Evolutionary conservation across 192 early-diverging fungal genomes (phyloP).

Genomic region (Mortierella claussenii): DNA sequence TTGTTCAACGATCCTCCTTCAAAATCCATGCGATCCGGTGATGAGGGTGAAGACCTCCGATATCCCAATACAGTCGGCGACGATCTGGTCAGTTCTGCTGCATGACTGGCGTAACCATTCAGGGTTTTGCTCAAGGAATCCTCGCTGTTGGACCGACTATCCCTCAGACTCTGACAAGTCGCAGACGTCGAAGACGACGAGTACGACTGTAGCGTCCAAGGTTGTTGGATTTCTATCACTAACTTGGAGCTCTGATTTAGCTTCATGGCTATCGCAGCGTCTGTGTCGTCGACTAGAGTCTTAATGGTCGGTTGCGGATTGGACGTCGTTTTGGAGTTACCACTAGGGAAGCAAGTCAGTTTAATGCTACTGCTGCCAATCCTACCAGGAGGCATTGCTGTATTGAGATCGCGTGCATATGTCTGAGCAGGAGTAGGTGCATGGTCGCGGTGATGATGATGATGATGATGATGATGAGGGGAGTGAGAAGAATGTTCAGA

Average conservation of each 20-base stretch:
- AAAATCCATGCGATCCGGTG: slow-evolving; percentile 11
- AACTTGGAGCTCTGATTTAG: slow-evolving; percentile 30
- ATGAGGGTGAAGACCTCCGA: slow-evolving; percentile 15
- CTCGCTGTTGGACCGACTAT: background rate
- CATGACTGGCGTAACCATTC: no score
- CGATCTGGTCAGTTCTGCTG: no score
- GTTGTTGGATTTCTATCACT: slow-evolving; percentile 42
- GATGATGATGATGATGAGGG: background rate
- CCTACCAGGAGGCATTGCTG: slow-evolving; percentile 16
- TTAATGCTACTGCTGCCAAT: slow-evolving; percentile 40
- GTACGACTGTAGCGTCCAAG: slow-evolving; percentile 22
- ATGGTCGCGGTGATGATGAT: no score
- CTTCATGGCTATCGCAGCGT: slow-evolving; percentile 16
- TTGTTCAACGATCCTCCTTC: slow-evolving; percentile 10
- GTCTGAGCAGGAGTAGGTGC: no score
- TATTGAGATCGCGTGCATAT: slow-evolving; percentile 19
- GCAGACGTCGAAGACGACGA: background rate
- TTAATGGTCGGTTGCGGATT: background rate
- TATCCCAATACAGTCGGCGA: slow-evolving; percentile 1
- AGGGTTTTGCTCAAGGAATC: no score
- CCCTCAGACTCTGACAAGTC: slow-evolving; percentile 21
- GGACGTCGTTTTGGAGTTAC: slow-evolving; percentile 1
- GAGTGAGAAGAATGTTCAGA: background rate
- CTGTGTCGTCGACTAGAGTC: slow-evolving; percentile 15
- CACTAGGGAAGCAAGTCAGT: slow-evolving; percentile 32